Base-by-base conservation (phyloP, 1,284 basidiomycete species). In the Ustilago curta region DNA sequence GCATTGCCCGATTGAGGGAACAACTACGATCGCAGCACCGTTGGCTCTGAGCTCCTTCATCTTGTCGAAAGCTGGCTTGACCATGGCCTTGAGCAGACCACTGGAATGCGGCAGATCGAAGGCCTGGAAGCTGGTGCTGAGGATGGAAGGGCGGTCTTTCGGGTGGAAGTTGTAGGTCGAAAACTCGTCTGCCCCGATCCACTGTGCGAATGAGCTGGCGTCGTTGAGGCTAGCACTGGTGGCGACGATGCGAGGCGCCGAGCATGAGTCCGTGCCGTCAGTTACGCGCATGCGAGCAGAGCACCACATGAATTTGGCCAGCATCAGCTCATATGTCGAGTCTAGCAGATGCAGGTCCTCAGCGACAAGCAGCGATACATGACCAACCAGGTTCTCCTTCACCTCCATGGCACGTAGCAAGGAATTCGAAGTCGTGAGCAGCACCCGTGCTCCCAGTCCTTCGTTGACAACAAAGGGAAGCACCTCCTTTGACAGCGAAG, bases 281-380 rank as follows among this genome's bases (percentile, higher is more conserved):
- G 37, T 29, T 0, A 44, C 40, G 6, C 32, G 27, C 11, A 11
- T 14, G 0, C 56, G 65, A 0, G 63, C 54, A 16, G 55, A 54
- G 39, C 51, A 60, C 60, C 58, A 67, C 67, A 77, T 65, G 39
- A 76, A 53, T 16, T 70, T 90, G 12, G 93, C 90, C 25, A 97
- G 83, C 3, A 89, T 90, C 6, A 97, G 88, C 84, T 99, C 97
- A 86, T 97, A 98, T 1, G 87, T 86, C 2, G 91, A 86, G 80
- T 94, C 90, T 50, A 99, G 87, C 29, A 93, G 89, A 78, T 99
- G 94, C 21, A 99, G 86, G 79, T 93, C 91, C 76, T 98, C 94
- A 62, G 92, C 91, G 1, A 98, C 82, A 29, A 95, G 89, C 35
- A 97, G 85, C 8, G 68, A 62, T 23, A 59, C 44, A 19, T 60